phyloP scores from a whole-genome alignment of 2,329 filamentous ascomycete genomes.

The Pyrenophora seminiperda region DNA sequence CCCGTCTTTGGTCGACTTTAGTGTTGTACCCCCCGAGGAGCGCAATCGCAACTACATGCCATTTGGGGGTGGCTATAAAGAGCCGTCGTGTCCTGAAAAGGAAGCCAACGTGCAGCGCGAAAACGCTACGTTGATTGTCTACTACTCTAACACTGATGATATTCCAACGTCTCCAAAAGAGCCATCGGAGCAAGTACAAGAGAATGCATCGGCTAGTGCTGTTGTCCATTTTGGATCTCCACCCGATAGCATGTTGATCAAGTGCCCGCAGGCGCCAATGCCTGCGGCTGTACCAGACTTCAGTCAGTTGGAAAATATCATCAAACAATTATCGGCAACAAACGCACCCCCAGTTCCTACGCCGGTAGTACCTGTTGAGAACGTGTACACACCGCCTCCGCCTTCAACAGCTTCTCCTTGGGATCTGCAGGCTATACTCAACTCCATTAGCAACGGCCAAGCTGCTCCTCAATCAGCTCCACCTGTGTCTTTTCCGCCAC shows the following conservation, averaged over 20 bases:
- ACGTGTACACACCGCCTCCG: conserved; percentile 27
- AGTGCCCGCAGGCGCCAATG: conserved; percentile 27
- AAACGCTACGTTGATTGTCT: conserved; percentile 54
- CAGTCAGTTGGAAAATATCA: conserved; percentile 34
- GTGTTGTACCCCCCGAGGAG: conserved; percentile 47
- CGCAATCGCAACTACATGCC: conserved; percentile 52
- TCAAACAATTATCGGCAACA: conserved; percentile 33
- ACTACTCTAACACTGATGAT: conserved; percentile 52
- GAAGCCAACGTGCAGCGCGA: conserved; percentile 53
- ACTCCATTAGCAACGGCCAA: conserved; percentile 21
- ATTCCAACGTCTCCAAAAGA: conserved; percentile 56
- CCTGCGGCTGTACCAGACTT: conserved; percentile 27
- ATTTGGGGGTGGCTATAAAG: conserved; percentile 51
- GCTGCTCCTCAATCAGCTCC: conserved; percentile 21
- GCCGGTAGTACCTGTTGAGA: conserved; percentile 20
- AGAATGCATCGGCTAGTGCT: conserved; percentile 15
- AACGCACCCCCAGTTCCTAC: conserved; percentile 14
- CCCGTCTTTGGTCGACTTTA: conserved; percentile 52
- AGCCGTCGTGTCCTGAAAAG: conserved; percentile 51
- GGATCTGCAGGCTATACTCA: conserved; percentile 41
- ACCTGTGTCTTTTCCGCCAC: conserved; percentile 15
- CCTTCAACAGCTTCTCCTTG: conserved; percentile 24
- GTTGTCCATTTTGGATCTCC: conserved; percentile 49
- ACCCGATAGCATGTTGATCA: conserved; percentile 30
- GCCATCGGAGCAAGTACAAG: conserved; percentile 45